These are phyloP conservation scores for Setaria italica DNA, from an alignment of 202 grass and related monocot genomes.

Conservation along the genomic window DNA sequence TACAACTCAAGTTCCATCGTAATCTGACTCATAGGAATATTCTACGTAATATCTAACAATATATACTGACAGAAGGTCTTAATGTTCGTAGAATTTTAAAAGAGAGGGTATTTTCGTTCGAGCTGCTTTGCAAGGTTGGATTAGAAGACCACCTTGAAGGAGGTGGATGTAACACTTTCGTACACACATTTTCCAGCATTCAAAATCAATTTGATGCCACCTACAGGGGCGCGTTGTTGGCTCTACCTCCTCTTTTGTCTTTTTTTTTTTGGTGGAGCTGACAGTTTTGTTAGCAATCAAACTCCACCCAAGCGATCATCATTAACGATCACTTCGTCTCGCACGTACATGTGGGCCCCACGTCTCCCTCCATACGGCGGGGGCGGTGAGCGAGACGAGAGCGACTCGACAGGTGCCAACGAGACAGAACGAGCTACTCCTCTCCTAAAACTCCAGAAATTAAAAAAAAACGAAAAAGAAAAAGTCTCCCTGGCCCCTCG, in stretches of 20 bases:
- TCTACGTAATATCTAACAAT: too few relatives aligned
- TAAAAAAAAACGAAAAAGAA: background rate
- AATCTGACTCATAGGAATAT: too few relatives aligned
- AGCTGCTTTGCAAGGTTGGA: background rate
- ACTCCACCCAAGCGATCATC: background rate
- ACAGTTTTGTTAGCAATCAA: constrained; percentile 1
- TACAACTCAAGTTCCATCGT: too few relatives aligned
- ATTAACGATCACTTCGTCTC: background rate
- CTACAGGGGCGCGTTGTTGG: background rate
- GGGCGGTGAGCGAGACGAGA: background rate
- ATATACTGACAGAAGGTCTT: too few relatives aligned
- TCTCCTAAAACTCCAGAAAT: background rate
- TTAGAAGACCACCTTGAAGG: background rate
- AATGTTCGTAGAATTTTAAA: background rate
- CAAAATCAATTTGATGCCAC: background rate
- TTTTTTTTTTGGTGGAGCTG: background rate
- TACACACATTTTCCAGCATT: background rate
- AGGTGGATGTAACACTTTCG: background rate
- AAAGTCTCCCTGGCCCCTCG: constrained; percentile 11
- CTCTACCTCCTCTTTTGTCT: background rate
- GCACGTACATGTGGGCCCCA: background rate
- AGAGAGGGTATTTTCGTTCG: background rate
- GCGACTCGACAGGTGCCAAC: constrained; percentile 6
- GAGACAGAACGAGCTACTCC: background rate
- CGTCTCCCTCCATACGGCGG: background rate